phyloP scores from a whole-genome alignment of 306 rosid genomes.

The Calophaca sinica region DNA sequence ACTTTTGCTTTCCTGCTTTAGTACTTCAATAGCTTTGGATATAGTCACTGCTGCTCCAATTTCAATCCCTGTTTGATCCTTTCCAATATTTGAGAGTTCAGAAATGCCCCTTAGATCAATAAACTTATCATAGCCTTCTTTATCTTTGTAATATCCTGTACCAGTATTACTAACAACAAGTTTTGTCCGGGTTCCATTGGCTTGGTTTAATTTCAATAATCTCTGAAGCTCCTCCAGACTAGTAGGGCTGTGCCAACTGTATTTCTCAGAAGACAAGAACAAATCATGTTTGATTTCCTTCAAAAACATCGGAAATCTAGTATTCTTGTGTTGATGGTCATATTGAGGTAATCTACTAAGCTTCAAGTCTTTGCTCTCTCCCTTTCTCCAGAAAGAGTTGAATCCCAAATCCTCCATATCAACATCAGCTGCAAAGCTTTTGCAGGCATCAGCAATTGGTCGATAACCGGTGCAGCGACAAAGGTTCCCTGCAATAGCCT shows the following conservation, averaged over 20 bases:
- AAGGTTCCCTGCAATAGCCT: conserved; percentile 83
- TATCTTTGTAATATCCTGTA: conserved; percentile 79
- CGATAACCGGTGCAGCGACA: conserved; percentile 97
- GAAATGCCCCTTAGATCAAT: conserved; percentile 64
- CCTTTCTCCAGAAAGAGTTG: conserved; percentile 82
- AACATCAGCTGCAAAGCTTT: conserved; percentile 84
- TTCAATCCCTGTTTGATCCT: conserved; percentile 62
- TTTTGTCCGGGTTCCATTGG: conserved; percentile 47
- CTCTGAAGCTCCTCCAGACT: conserved; percentile 45
- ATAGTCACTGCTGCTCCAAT: conserved; percentile 67
- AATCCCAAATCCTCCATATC: conserved; percentile 93
- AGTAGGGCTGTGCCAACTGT: conserved; percentile 47
- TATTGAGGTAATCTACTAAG: conserved; percentile 62
- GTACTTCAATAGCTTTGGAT: conserved; percentile 65
- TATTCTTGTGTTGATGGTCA: conserved; percentile 37
- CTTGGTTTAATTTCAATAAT: conserved; percentile 29
- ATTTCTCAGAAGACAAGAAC: conserved; percentile 40
- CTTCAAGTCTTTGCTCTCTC: conserved; percentile 56
- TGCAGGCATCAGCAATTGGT: conserved; percentile 88
- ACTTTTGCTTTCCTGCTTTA: conserved; percentile 48
- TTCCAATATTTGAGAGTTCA: conserved; percentile 63
- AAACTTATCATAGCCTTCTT: conserved; percentile 54
- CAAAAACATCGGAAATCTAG: conserved; percentile 73
- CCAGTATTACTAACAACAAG: conserved; percentile 74
- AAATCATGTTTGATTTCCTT: conserved; percentile 55